These are phyloP conservation scores for Eucalyptus pauciflora DNA, from an alignment of 345 rosid genomes.

Conservation along the genomic window DNA sequence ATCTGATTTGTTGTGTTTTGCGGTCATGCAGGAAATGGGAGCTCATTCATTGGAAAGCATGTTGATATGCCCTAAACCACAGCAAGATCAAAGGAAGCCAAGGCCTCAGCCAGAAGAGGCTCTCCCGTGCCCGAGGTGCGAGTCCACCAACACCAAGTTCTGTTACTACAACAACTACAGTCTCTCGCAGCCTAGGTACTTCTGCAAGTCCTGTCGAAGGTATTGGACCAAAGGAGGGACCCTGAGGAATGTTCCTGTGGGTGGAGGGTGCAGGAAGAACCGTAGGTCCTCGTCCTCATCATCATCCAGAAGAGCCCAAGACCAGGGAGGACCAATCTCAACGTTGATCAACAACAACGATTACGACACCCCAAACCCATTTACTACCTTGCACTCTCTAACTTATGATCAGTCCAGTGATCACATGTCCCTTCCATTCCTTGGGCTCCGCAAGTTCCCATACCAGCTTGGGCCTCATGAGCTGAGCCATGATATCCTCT, in stretches of 20 bases:
- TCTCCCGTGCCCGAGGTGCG: constrained; percentile 90
- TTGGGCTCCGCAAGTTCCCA: background rate
- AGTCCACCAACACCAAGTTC: constrained; percentile 87
- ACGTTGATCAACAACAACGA: background rate
- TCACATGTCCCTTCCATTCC: background rate
- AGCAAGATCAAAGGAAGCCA: constrained; percentile 25
- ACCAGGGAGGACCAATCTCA: background rate
- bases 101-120: constrained; percentile 74
- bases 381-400: background rate
- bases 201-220: constrained; percentile 94
- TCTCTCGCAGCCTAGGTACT: constrained; percentile 90
- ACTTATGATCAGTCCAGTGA: background rate
- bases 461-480: background rate
- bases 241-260: constrained; percentile 88
- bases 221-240: constrained; percentile 99
- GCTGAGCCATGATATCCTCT: background rate
- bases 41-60: constrained; percentile 1
- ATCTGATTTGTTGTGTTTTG: background rate
- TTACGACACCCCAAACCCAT: background rate
- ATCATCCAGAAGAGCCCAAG: background rate
- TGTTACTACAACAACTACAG: constrained; percentile 99
- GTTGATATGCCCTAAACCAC: background rate
- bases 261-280: constrained; percentile 96
- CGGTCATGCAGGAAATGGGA: constrained; percentile 3
- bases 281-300: constrained; percentile 50